phyloP scores from a whole-genome alignment of 2,329 filamentous ascomycete genomes.

The Fusarium redolens region DNA sequence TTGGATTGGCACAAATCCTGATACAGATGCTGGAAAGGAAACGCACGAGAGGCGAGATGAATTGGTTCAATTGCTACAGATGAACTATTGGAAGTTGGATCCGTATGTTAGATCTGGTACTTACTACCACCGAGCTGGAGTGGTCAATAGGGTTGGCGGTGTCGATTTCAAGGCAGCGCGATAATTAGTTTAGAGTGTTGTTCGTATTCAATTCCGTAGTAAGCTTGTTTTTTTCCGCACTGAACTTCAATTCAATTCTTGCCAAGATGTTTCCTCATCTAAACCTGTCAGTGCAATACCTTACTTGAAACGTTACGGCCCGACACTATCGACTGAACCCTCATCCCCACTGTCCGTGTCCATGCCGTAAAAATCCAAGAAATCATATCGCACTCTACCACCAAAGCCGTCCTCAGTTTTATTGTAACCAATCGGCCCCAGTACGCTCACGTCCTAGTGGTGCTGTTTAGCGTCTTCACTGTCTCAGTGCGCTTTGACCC shows the following conservation, averaged over 20 bases:
- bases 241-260: background rate
- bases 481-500: slow-evolving; percentile 12
- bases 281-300: background rate
- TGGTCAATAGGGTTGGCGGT: slow-evolving; percentile 20
- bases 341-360: background rate
- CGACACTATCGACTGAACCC: background rate
- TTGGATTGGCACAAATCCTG: slow-evolving; percentile 14
- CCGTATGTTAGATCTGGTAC: slow-evolving; percentile 69
- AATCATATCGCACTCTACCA: background rate
- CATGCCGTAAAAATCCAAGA: background rate
- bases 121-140: slow-evolving; percentile 39
- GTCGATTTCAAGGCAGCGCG: slow-evolving; percentile 38
- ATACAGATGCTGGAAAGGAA: background rate
- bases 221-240: background rate
- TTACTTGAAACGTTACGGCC: background rate
- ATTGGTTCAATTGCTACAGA: slow-evolving; percentile 62
- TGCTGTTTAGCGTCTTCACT: background rate
- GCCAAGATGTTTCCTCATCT: background rate
- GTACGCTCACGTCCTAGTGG: background rate
- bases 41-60: slow-evolving; percentile 53
- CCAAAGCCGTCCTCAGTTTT: background rate
- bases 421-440: background rate
- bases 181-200: slow-evolving; percentile 3
- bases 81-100: slow-evolving; percentile 78
- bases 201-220: background rate